phyloP scores from a whole-genome alignment of 257 asterid species.

The Phtheirospermum japonicum region DNA sequence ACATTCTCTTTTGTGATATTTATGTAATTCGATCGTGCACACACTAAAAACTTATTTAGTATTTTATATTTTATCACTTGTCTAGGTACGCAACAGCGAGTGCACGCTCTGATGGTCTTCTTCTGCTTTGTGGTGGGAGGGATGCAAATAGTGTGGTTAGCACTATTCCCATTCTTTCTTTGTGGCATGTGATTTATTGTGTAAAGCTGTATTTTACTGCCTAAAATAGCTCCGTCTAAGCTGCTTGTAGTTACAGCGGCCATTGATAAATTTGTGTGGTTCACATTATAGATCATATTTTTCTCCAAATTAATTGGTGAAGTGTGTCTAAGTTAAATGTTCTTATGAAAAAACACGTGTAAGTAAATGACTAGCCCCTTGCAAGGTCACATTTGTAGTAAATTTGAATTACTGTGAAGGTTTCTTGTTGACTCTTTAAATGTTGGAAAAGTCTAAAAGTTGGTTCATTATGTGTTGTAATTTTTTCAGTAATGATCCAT shows the following conservation, averaged over 20 bases:
- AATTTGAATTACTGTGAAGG: background rate
- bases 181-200: slow-evolving; percentile 11
- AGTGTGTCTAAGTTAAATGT: slow-evolving; percentile 17
- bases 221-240: slow-evolving; percentile 8
- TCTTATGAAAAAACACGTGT: background rate
- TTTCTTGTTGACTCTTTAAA: slow-evolving; percentile 4
- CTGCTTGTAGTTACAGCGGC: background rate
- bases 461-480: slow-evolving; percentile 7
- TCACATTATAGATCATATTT: background rate
- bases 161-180: background rate
- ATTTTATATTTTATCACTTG: slow-evolving; percentile 26
- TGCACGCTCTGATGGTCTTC: slow-evolving; percentile 99
- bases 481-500: slow-evolving; percentile 15
- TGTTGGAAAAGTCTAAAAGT: slow-evolving; percentile 20
- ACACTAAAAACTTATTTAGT: slow-evolving; percentile 21
- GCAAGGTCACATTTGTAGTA: slow-evolving; percentile 24
- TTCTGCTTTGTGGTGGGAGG: slow-evolving; percentile 99
- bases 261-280: background rate
- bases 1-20: slow-evolving; percentile 17
- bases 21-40: slow-evolving; percentile 16
- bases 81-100: slow-evolving; percentile 98
- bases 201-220: slow-evolving; percentile 6
- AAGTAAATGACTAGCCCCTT: background rate
- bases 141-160: slow-evolving; percentile 98
- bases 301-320: slow-evolving; percentile 20